Percentiles rank a stretch among this genome's conserved stretches.
Evolutionary conservation across 2,329 filamentous ascomycete genomes (phyloP).

Genomic region (Trichoderma lentiforme): DNA sequence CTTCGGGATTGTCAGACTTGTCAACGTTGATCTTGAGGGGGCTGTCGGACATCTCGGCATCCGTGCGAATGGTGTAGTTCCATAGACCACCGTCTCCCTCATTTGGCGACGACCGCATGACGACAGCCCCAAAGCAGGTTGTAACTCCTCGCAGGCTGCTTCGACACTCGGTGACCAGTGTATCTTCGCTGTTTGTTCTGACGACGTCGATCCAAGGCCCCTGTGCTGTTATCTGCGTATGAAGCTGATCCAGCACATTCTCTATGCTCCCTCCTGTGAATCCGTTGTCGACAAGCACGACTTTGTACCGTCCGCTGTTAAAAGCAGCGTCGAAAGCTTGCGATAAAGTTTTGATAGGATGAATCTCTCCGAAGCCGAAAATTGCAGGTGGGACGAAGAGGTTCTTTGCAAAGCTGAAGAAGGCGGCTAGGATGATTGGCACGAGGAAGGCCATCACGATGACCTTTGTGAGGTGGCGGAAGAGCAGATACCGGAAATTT

Average conservation of each 20-base stretch:
- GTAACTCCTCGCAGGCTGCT: constrained; percentile 65
- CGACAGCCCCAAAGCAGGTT: constrained; percentile 68
- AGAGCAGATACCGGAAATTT: constrained; percentile 57
- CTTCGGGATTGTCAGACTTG: constrained; percentile 64
- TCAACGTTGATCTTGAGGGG: constrained; percentile 61
- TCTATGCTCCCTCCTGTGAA: constrained; percentile 67
- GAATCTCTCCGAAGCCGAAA: constrained; percentile 66
- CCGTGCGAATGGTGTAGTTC: constrained; percentile 83
- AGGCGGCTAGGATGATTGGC: constrained; percentile 55
- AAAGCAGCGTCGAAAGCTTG: constrained; percentile 59
- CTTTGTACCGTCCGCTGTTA: constrained; percentile 57
- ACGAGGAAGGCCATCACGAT: constrained; percentile 57
- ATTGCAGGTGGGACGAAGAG: constrained; percentile 75
- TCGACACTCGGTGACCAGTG: constrained; percentile 61
- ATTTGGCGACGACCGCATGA: constrained; percentile 71
- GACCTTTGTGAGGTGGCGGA: constrained; percentile 52
- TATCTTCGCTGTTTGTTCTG: constrained; percentile 51
- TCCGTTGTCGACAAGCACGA: constrained; percentile 78
- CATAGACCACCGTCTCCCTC: constrained; percentile 66
- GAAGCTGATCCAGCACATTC: constrained; percentile 62
- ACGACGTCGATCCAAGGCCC: constrained; percentile 54
- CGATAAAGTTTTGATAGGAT: constrained; percentile 60
- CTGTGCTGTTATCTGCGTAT: constrained; percentile 52
- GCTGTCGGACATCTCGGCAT: constrained; percentile 60
- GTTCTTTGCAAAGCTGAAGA: constrained; percentile 71